Percentiles rank a stretch among this genome's conserved stretches.
These are phyloP conservation scores for Amylocystis lapponica DNA, from an alignment of 768 basidiomycete species.

Conservation along the genomic window DNA sequence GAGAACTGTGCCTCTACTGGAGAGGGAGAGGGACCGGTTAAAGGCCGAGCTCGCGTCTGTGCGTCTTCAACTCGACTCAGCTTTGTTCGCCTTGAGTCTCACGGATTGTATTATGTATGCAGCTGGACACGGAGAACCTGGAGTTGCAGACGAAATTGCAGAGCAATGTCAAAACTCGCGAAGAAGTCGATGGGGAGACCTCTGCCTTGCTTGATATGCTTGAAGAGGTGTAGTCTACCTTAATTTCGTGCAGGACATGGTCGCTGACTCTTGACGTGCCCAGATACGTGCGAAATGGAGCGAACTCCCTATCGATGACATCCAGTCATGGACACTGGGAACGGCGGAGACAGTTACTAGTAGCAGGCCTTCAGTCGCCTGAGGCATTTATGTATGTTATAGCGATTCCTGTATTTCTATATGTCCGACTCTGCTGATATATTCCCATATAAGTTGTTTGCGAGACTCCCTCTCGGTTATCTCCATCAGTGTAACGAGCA, in stretches of 20 bases:
- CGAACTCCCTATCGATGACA: conserved; percentile 55
- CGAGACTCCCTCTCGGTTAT: no score
- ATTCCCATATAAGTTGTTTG: no score
- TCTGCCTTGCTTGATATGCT: conserved; percentile 45
- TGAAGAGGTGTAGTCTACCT: conserved; percentile 46
- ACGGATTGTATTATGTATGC: background rate
- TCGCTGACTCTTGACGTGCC: background rate
- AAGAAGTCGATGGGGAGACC: conserved; percentile 40
- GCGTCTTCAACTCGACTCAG: background rate
- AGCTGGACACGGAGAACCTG: conserved; percentile 58
- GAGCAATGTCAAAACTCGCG: conserved; percentile 39
- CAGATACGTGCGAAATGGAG: conserved; percentile 49
- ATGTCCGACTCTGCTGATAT: no score
- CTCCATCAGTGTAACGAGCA: no score
- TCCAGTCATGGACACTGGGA: conserved; percentile 38
- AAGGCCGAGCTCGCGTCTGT: conserved; percentile 25
- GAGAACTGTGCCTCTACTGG: conserved; percentile 54
- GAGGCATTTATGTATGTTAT: no score
- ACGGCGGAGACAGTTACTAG: conserved; percentile 27
- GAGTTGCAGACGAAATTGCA: conserved; percentile 43
- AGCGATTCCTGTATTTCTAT: no score
- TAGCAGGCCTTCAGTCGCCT: conserved; percentile 7
- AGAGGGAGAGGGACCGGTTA: conserved; percentile 35
- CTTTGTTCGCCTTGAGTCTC: no score
- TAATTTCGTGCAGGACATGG: no score